Conservation (phyloP, 1,284 basidiomycete genomes). For the Moesziomyces sp. region DNA sequence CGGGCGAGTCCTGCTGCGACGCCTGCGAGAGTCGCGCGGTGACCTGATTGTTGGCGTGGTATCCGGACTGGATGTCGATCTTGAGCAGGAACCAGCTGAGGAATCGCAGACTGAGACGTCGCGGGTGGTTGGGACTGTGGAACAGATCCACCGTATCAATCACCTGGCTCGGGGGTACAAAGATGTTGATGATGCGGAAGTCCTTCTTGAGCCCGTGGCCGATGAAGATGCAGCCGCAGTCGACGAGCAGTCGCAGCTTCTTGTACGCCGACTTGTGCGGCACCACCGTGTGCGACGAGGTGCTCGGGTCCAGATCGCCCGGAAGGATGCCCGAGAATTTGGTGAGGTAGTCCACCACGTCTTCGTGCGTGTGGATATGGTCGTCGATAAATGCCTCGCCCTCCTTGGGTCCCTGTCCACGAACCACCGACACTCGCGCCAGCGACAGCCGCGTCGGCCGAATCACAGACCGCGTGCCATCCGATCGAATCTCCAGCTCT, state of each 20-base stretch:
- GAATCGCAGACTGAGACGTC: slow-evolving; percentile 91
- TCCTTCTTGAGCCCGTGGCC: slow-evolving; percentile 99
- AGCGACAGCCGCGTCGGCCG: slow-evolving; percentile 89
- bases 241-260: slow-evolving; percentile 92
- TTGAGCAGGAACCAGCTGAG: slow-evolving; percentile 91
- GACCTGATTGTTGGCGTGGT: slow-evolving; percentile 41
- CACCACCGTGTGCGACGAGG: slow-evolving; percentile 87
- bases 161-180: slow-evolving; percentile 92
- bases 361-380: slow-evolving; percentile 93
- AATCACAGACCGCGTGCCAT: slow-evolving; percentile 91
- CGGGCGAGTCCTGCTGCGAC: background rate
- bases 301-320: slow-evolving; percentile 87
- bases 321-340: slow-evolving; percentile 88
- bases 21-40: slow-evolving; percentile 20
- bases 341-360: slow-evolving; percentile 94
- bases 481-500: slow-evolving; percentile 92
- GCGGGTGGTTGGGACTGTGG: slow-evolving; percentile 81
- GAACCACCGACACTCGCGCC: slow-evolving; percentile 91
- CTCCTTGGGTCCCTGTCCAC: slow-evolving; percentile 82
- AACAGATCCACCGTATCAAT: slow-evolving; percentile 97
- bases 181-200: slow-evolving; percentile 98
- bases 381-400: slow-evolving; percentile 96
- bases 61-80: slow-evolving; percentile 87
- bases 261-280: slow-evolving; percentile 97
- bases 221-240: slow-evolving; percentile 94